A percentile compares a stretch with the other conserved stretches of the same genome.
Conservation (phyloP, 257 asterid species). For the Solanum appendiculatum region DNA sequence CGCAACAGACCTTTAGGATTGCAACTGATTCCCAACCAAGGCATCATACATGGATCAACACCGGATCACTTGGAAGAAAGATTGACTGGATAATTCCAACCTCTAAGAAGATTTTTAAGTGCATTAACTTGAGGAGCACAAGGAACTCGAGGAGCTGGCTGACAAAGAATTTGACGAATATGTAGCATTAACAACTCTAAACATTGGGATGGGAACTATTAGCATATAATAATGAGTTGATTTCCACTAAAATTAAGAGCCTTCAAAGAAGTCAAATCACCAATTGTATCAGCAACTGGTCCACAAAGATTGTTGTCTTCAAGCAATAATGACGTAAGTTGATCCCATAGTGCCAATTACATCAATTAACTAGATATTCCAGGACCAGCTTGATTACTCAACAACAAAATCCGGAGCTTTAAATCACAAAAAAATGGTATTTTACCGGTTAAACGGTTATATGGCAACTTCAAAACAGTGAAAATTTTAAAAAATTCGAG, state of each 20-base stretch:
- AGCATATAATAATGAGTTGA: too few species aligned
- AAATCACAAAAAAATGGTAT: conserved; percentile 43
- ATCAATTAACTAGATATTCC: conserved; percentile 8
- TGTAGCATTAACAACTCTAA: too few species aligned
- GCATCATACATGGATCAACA: conserved; percentile 56
- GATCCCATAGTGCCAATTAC: too few species aligned
- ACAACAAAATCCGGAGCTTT: conserved; percentile 46
- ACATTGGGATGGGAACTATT: too few species aligned
- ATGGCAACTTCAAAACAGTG: conserved; percentile 28
- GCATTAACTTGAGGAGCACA: conserved; percentile 59
- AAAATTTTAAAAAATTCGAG: conserved; percentile 45
- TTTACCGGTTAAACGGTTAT: conserved; percentile 36
- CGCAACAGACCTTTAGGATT: conserved; percentile 12
- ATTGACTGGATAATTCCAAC: conserved; percentile 35
- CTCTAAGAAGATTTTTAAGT: conserved; percentile 50
- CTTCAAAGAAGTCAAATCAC: too few species aligned
- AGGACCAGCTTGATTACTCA: conserved; percentile 52
- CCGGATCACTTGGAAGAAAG: conserved; percentile 53
- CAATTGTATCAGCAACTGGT: too few species aligned
- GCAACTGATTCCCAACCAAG: conserved; percentile 68
- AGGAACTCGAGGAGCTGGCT: conserved; percentile 23
- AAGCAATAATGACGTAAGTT: too few species aligned
- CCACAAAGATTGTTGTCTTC: too few species aligned
- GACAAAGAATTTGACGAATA: too few species aligned
- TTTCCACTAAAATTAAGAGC: too few species aligned